Conservation (phyloP, 108 stramenopile genomes). For the Nannochloropsis salina region DNA sequence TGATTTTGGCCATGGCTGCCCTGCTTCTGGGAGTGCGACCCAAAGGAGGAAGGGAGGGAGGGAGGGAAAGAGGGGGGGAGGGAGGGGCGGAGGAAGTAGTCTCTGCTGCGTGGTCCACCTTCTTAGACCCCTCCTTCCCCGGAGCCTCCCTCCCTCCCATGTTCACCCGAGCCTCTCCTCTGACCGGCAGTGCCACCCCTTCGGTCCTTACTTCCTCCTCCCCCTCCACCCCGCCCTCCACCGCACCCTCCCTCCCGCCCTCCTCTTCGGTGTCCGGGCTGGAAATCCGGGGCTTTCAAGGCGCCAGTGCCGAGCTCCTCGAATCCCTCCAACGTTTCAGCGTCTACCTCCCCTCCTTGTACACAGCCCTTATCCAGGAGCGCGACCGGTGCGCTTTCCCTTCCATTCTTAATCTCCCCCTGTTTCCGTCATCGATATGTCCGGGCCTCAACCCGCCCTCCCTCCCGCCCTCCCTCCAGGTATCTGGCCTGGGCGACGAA, state of each 20-base stretch:
- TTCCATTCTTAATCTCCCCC: neutral
- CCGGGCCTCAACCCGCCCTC: neutral
- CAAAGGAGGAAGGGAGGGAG: too few species aligned
- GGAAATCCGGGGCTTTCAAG: neutral
- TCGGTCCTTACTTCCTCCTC: neutral
- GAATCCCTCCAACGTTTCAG: conserved; percentile 4
- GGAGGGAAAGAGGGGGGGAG: too few species aligned
- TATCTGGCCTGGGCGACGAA: neutral
- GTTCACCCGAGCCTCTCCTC: too few species aligned
- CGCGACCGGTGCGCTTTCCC: neutral
- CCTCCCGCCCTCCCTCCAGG: conserved; percentile 5
- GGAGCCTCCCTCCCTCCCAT: too few species aligned
- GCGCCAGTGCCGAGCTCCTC: neutral
- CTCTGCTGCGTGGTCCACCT: neutral
- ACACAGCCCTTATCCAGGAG: neutral
- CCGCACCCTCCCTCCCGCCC: conserved; percentile 1
- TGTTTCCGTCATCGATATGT: neutral
- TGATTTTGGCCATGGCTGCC: neutral
- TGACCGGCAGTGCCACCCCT: neutral
- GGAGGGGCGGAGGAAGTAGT: too few species aligned
- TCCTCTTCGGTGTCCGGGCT: too few species aligned
- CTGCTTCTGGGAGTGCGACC: neutral
- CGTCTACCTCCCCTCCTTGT: neutral
- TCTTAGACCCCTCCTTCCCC: too few species aligned
- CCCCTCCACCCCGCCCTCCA: neutral